A percentile compares a stretch with the other conserved stretches of the same genome.
These are phyloP conservation scores for Fremontodendron californicum DNA, from an alignment of 345 rosid genomes.

Conservation along the genomic window DNA sequence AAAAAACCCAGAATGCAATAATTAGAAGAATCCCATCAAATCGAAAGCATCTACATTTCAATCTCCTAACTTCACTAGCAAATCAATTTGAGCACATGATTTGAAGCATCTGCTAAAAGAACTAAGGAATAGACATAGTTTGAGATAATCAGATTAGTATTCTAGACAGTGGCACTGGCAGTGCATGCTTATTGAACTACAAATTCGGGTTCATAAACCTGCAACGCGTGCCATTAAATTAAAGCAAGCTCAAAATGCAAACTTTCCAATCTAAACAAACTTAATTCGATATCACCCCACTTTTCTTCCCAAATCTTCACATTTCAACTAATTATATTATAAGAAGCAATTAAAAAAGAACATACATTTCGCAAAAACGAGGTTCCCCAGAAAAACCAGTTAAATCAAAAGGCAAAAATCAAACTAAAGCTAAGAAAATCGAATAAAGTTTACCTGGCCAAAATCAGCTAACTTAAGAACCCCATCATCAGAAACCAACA, in stretches of 20 bases:
- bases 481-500: slow-evolving; percentile 75
- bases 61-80: background rate
- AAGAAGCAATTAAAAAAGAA: background rate
- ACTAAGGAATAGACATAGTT: background rate
- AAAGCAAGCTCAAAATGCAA: background rate
- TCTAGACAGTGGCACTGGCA: background rate
- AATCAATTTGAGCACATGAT: background rate
- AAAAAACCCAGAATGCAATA: background rate
- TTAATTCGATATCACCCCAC: background rate
- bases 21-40: background rate
- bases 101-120: background rate
- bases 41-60: background rate
- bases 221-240: background rate
- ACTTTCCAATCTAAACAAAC: background rate
- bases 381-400: background rate
- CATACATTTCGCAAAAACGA: background rate
- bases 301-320: background rate
- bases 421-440: background rate
- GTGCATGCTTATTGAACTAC: background rate
- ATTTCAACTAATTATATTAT: background rate
- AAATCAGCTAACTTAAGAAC: slow-evolving; percentile 93
- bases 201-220: background rate
- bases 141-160: background rate
- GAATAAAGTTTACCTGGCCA: slow-evolving; percentile 63
- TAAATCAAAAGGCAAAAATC: too few relatives aligned